A percentile compares a stretch with the other conserved stretches of the same genome.
Evolutionary conservation across 768 basidiomycete species (phyloP).

Genomic region (Suillus subaureus): DNA sequence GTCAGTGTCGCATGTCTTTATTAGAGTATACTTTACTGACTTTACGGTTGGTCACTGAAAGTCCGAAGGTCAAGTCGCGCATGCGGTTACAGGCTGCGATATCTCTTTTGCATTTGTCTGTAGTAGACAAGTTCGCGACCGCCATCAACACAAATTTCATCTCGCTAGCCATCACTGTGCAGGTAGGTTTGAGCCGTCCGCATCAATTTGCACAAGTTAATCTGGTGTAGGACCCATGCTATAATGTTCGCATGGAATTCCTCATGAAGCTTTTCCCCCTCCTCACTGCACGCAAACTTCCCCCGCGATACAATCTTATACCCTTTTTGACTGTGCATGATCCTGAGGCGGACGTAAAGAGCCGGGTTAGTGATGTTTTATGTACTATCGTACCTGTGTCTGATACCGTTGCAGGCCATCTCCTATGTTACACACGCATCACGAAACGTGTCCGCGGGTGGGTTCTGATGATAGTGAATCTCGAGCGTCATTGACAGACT

Average conservation of each 20-base stretch:
- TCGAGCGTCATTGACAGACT: conserved; percentile 6
- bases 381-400: neutral
- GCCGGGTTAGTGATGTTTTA: conserved; percentile 47
- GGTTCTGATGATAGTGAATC: neutral
- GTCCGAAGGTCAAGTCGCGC: conserved; percentile 67
- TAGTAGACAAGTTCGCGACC: conserved; percentile 56
- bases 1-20: conserved; percentile 36
- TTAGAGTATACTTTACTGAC: conserved; percentile 15
- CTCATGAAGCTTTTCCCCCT: conserved; percentile 71
- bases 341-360: conserved; percentile 80
- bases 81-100: conserved; percentile 83
- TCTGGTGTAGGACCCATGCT: conserved; percentile 75
- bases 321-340: conserved; percentile 91
- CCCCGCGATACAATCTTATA: conserved; percentile 76
- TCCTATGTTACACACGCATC: conserved; percentile 57
- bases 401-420: conserved; percentile 46
- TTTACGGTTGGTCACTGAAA: conserved; percentile 24
- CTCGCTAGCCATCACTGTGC: conserved; percentile 69
- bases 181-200: conserved; percentile 52
- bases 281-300: conserved; percentile 64
- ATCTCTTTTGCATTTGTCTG: conserved; percentile 77
- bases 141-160: conserved; percentile 65
- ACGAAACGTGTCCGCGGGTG: conserved; percentile 49
- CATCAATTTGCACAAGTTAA: neutral
- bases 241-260: conserved; percentile 80